Base-by-base conservation (phyloP, 805 yeast species). In the Saturnispora gosingensis region DNA sequence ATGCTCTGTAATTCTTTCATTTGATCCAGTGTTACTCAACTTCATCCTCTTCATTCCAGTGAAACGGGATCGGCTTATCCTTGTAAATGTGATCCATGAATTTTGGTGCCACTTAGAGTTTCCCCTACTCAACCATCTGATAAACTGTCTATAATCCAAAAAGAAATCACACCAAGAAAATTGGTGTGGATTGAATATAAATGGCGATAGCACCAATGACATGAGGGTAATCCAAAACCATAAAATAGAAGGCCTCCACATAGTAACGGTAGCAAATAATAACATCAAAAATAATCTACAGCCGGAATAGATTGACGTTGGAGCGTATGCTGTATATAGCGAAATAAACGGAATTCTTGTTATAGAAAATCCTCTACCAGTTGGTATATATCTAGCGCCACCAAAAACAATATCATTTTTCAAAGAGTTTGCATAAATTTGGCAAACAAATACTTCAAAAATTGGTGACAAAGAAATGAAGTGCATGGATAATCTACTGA, bases 401-500 rank as follows among this genome's bases (percentile, higher is more conserved):
- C 98, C 98, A 69, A 85, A 83, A 1, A 89, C 76, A 47, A 91
- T 72, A 66, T 90, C 93, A 48, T 80, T 78, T 45, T 80, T 69
- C 58, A 91, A 71, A 0, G 97, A 77, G 59, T 80, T 79, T 4
- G 97, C 86, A 65, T 91, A 91, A 8, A 90, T 84, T 67, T 90
- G 97, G 65, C 97, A 88, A 8, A 88, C 96, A 69, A 91, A 89
- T 6, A 91, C 97, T 65, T 91, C 98, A 68, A 91, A 91, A 50
- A 90, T 69, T 2, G 97, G 97, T 2, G 97, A 85, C 53, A 90
- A 67, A 0, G 97, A 89, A 32, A 79, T 63, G 52, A 91, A 73
- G 61, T 91, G 98, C 64, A 77, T 79, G n/a, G 77, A 64, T 47
- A 90, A 77, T 56, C 97, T 74, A 36, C 76, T 72, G 2, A 76